Conservation (phyloP, 106 monocot species). For the Dioscorea dumetorum region DNA sequence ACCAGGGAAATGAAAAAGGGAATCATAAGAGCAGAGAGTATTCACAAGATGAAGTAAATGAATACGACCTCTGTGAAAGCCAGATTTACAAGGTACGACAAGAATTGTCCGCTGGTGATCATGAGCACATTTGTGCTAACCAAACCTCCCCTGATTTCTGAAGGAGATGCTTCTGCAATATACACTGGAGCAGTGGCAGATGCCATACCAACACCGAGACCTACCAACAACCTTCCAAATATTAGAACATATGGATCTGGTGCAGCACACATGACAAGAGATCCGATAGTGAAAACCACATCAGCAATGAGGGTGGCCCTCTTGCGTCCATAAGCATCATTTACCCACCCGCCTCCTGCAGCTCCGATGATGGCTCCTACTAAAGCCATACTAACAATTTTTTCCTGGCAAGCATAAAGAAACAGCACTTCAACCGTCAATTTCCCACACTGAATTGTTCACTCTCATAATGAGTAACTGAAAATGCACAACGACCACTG, state of each 20-base stretch:
- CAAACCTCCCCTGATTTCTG: conserved; percentile 86
- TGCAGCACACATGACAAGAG: conserved; percentile 79
- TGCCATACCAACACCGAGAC: conserved; percentile 81
- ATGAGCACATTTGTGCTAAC: conserved; percentile 93
- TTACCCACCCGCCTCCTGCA: conserved; percentile 77
- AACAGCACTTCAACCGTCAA: background rate
- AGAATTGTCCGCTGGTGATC: conserved; percentile 92
- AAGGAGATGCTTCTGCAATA: conserved; percentile 93
- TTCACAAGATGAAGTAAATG: background rate
- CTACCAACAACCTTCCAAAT: conserved; percentile 77
- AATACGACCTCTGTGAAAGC: conserved; percentile 86
- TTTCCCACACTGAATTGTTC: background rate
- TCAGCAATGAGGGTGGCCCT: conserved; percentile 80
- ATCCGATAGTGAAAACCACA: conserved; percentile 61
- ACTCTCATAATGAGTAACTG: background rate
- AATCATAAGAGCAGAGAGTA: background rate
- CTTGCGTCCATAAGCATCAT: conserved; percentile 88
- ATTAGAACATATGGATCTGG: conserved; percentile 76
- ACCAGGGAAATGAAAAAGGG: too few relatives aligned
- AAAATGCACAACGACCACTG: background rate
- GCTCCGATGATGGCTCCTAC: conserved; percentile 89
- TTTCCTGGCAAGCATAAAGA: conserved; percentile 48
- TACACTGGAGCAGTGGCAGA: conserved; percentile 95
- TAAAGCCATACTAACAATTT: conserved; percentile 96
- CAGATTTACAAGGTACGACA: conserved; percentile 94